Evolutionary conservation across 345 rosid species (phyloP), one percentile per base, ranked within the genome.

Genomic region (Cochlearia excelsa): DNA sequence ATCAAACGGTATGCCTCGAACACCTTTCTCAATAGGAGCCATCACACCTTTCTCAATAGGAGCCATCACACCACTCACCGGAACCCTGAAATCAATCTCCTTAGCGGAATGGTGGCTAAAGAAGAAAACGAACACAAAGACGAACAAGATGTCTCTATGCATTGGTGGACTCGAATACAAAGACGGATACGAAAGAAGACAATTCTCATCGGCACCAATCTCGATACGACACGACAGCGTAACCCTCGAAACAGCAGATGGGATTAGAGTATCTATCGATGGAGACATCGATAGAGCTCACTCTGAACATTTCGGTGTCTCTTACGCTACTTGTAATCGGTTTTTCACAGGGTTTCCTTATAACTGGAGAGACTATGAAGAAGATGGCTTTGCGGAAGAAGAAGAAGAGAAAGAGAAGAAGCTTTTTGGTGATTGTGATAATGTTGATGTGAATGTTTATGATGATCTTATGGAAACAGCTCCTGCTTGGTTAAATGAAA

Each of bases 31-130:
- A 39, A 59, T 34, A 1, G 57, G 46, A 4, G 28, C 58, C 11
- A 3, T 55, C 16, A 70, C 68, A 16, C 57, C 74, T 16, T 16
- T 16, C 23, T 16, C 42, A 39, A 59, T 34, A 1, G 57, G 46
- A 4, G 28, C 58, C 11, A 3, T 55, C 16, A 70, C 68, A 16
- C 57, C 74, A 28, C 7, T 48, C 46, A 34, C 4, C 30, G 41
- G 34, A 56, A 33, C 30, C 58, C 59, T 23, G 35, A 70, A 63
- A 26, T 23, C 54, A 0, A 35, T 70, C 1, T 16, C 56, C 1
- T 63, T 70, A 29, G 49, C 59, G 2, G 54, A 70, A 3, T 70
- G 74, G 74, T 70, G 74, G 69, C 54, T 70, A 2, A 59, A 41
- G 11, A 69, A 43, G 51, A 69, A 42, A 46, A 68, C 0, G 44